Evolutionary conservation across 306 rosid species (phyloP).

Genomic region (Luffa acutangula): DNA sequence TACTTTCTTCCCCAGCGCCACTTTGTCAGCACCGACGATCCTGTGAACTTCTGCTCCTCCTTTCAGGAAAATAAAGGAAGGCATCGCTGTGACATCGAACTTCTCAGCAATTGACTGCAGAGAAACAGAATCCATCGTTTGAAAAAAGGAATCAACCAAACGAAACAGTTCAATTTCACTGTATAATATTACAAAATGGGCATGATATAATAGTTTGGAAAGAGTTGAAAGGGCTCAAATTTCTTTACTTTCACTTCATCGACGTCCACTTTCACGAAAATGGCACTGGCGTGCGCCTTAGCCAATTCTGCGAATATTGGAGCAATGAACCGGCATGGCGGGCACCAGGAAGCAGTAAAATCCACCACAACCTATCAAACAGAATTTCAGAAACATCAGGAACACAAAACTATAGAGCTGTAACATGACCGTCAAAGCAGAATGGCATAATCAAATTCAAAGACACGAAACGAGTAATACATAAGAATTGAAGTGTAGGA

Average conservation of each 20-base stretch:
- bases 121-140: background rate
- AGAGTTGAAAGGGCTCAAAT: background rate
- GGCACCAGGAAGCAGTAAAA: constrained; percentile 99
- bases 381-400: background rate
- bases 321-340: constrained; percentile 82
- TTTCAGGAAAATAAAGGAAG: constrained; percentile 45
- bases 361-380: constrained; percentile 52
- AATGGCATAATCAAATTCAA: background rate
- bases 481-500: background rate
- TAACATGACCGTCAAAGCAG: background rate
- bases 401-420: background rate
- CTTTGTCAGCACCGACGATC: constrained; percentile 25
- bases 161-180: background rate
- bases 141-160: background rate
- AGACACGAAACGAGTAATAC: background rate
- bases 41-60: background rate
- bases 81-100: constrained; percentile 36
- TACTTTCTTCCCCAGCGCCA: constrained; percentile 5
- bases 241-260: constrained; percentile 39
- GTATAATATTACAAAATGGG: background rate
- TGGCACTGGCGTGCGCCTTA: constrained; percentile 13
- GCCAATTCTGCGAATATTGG: constrained; percentile 75
- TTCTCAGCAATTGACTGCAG: constrained; percentile 27
- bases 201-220: background rate
- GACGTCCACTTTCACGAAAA: constrained; percentile 56